phyloP scores from a whole-genome alignment of 139 green algal genomes.

The Chlorella sp. region DNA sequence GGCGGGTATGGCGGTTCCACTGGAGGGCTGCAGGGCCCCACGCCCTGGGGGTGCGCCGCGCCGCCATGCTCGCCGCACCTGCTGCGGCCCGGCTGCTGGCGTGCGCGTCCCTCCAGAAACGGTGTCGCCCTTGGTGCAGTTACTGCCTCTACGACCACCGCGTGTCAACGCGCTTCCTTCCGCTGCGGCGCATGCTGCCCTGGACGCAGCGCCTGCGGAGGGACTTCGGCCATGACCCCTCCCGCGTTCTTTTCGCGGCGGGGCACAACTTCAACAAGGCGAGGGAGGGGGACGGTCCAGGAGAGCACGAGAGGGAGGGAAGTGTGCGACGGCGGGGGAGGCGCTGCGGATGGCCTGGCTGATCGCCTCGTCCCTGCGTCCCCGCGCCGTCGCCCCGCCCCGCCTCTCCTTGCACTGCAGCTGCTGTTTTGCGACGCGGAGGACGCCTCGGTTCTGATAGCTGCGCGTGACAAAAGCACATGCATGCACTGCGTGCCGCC shows the following conservation, averaged over 20 bases:
- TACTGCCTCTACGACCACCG: constrained; percentile 37
- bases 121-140: constrained; percentile 6
- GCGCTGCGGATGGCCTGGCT: background rate
- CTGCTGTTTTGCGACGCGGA: background rate
- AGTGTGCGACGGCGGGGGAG: background rate
- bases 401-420: too few species aligned
- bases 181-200: constrained; percentile 27
- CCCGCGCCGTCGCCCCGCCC: too few species aligned
- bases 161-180: constrained; percentile 31
- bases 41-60: background rate
- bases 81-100: background rate
- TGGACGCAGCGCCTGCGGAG: constrained; percentile 15
- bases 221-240: background rate
- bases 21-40: background rate
- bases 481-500: background rate
- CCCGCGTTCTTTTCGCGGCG: constrained; percentile 11
- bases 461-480: background rate
- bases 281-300: background rate
- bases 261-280: constrained; percentile 39
- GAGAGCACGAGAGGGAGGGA: too few species aligned
- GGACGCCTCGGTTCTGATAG: background rate
- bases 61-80: background rate
- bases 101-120: background rate
- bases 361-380: background rate
- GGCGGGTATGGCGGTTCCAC: background rate